Base-by-base conservation (phyloP, 1,284 basidiomycete species). In the Austropuccinia psidii region DNA sequence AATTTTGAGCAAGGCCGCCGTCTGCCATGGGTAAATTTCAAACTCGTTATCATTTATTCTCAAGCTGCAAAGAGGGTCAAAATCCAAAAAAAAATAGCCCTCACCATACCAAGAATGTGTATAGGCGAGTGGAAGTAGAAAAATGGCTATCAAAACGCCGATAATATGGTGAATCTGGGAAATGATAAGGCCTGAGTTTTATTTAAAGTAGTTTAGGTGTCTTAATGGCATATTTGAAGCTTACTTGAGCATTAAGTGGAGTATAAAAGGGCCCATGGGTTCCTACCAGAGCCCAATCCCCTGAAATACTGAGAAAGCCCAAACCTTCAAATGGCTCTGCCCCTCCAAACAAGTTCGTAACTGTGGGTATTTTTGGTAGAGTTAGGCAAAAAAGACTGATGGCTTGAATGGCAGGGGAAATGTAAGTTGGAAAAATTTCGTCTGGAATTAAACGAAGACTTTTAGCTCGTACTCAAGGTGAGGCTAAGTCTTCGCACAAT, bases 401-500 rank as follows among this genome's bases (percentile, higher is more conserved):
- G 7, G 69, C 69, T 45, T 62, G 58, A 33, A 73, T 33, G 6
- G 69, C 69, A 6, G 69, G 69, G 5, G 49, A 15, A 15, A 73
- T 52, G n/a, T 73, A 73, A 15, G 54, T 60, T 15, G 67, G 67
- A 27, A 69, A 45, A 4, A 73, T 62, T 43, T 73, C 69, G 37
- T 73, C 69, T 73, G 19, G 4, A 41, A 24, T 5, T n/a, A 0
- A 41, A n/a, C 9, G 24, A 13, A 55, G 13, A 24, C 4, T 4
- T n/a, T 55, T 31, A 55, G 19, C 52, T 27, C 4, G n/a, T 31
- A 5, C n/a, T n/a, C n/a, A n/a, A n/a, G n/a, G n/a, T n/a, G n/a
- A n/a, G n/a, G n/a, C n/a, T n/a, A n/a, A n/a, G n/a, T n/a, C n/a
- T n/a, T n/a, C n/a, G n/a, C n/a, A n/a, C n/a, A n/a, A n/a, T n/a